Conservation (phyloP, 140 eudicot genomes). For the Senecio squalidus region DNA sequence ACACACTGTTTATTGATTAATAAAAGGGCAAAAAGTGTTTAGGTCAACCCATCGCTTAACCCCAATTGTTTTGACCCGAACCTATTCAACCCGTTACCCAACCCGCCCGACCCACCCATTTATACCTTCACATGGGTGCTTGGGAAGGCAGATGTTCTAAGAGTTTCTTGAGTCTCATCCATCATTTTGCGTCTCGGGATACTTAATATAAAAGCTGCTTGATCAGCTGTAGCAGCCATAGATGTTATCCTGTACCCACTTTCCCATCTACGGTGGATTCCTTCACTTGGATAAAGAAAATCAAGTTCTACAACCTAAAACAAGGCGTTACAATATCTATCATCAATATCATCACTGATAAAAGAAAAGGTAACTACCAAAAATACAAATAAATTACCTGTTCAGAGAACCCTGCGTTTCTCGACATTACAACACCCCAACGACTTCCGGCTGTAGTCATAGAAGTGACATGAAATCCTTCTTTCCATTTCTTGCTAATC, state of each 20-base stretch:
- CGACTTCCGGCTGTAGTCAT: conserved; percentile 85
- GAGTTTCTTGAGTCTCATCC: conserved; percentile 97
- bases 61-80: no score
- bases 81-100: no score
- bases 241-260: conserved; percentile 88
- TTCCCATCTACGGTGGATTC: conserved; percentile 94
- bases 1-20: no score
- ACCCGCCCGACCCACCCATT: no score
- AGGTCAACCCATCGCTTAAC: no score
- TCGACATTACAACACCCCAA: conserved; percentile 89
- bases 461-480: conserved; percentile 82
- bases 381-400: conserved; percentile 41
- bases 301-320: conserved; percentile 92
- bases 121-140: conserved; percentile 98
- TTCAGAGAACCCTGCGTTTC: conserved; percentile 64
- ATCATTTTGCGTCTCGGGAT: conserved; percentile 75
- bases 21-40: no score
- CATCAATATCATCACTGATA: background rate
- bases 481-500: conserved; percentile 85
- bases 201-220: conserved; percentile 85
- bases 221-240: conserved; percentile 96
- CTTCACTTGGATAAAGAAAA: conserved; percentile 96
- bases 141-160: conserved; percentile 89
- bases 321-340: background rate
- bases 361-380: background rate